Evolutionary conservation across 106 monocot species (phyloP).

Genomic region (Dendrobium chrysotoxum): DNA sequence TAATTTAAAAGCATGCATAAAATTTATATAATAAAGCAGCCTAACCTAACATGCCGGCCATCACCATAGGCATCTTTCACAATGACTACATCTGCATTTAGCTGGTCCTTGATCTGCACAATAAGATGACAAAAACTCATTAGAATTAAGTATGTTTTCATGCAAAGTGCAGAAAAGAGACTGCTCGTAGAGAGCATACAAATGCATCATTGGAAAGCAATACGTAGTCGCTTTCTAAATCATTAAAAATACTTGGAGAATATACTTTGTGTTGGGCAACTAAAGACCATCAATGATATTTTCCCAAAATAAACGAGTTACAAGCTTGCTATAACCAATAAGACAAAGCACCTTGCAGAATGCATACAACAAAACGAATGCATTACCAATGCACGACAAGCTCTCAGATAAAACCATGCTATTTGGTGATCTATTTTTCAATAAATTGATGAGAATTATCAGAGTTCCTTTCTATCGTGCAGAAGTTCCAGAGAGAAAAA

Average conservation of each 20-base stretch:
- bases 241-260: neutral
- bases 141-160: neutral
- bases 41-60: slow-evolving; percentile 92
- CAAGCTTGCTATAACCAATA: neutral
- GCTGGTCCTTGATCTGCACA: slow-evolving; percentile 84
- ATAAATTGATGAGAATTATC: neutral
- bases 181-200: neutral
- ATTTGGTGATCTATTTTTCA: neutral
- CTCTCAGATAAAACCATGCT: neutral
- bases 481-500: neutral
- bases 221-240: neutral
- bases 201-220: neutral
- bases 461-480: neutral
- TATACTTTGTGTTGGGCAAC: neutral
- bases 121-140: neutral
- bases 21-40: neutral
- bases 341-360: neutral
- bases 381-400: neutral
- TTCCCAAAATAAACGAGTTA: neutral
- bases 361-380: neutral
- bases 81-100: slow-evolving; percentile 60
- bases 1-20: neutral
- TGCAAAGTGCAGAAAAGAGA: slow-evolving; percentile 1
- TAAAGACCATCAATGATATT: neutral
- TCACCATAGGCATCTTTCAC: slow-evolving; percentile 94